Evolutionary conservation across 176 grass and related monocot species (phyloP), one percentile per base, ranked within the genome.

Genomic region (Eleusine coracana): DNA sequence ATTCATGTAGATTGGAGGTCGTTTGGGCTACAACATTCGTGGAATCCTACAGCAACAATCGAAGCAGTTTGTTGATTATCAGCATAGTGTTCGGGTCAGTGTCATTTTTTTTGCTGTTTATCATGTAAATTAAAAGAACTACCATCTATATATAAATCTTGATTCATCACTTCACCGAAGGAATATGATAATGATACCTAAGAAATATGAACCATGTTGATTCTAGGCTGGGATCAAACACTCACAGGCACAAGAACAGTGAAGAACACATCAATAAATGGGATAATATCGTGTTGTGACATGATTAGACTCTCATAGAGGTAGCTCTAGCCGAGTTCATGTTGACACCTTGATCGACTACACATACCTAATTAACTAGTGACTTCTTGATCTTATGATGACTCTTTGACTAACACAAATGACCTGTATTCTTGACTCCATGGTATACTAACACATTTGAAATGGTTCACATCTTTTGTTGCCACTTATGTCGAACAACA

Each of bases 41-140:
- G 96, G 96, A 83, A 93, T 90, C 74, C 58, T 99, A 77, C 96
- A 99, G 55, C 90, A 90, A 75, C 96, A 99, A 74, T 99, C 96
- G 41, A 99, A 99, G 74, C 89, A 94, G 31, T 99, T 99, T 82
- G 89, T 99, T 88, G 96, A 99, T n/a, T 88, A 93, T 85, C 96
- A 99, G 68, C 96, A 99, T 93, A 90, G 78, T 70, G 82, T 90
- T 70, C 91, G 91, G 86, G 96, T 99, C 73, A 81, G 93, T 84
- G 62, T 49, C 31, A 31, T 10, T 58, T 4, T 48, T 3, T 74
- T 69, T 7, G 31, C 50, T 41, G 28, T 61, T 62, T 64, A 74
- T 69, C 11, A 70, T 82, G 29, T 12, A 73, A 37, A 13, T 85
- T 37, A 46, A 46, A 46, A 46, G 40, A 48, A 77, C 20, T 45